These are phyloP conservation scores for Ricinus communis DNA, from an alignment of 345 rosid genomes.

Conservation along the genomic window DNA sequence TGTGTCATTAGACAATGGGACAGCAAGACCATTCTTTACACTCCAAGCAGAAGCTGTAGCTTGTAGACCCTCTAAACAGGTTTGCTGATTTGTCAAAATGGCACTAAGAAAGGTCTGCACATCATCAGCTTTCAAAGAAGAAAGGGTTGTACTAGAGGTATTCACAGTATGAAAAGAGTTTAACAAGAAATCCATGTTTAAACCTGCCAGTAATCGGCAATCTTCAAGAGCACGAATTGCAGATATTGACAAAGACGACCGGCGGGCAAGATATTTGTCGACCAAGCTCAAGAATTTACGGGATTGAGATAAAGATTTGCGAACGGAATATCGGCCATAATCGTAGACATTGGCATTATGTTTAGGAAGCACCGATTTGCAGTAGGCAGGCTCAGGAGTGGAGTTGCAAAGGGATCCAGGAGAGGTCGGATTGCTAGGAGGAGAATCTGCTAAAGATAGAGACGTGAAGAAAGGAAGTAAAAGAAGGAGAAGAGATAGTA, in stretches of 20 bases:
- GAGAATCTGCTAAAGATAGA: slow-evolving; percentile 25
- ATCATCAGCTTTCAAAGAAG: slow-evolving; percentile 54
- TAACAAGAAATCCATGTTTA: slow-evolving; percentile 57
- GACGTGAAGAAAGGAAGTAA: slow-evolving; percentile 29
- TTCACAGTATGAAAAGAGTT: slow-evolving; percentile 48
- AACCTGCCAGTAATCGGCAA: slow-evolving; percentile 51
- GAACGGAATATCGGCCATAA: slow-evolving; percentile 55
- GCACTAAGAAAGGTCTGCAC: slow-evolving; percentile 74
- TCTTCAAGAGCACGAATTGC: slow-evolving; percentile 73
- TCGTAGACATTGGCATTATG: slow-evolving; percentile 46
- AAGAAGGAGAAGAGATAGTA: slow-evolving; percentile 6
- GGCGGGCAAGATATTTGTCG: slow-evolving; percentile 49
- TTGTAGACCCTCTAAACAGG: slow-evolving; percentile 67
- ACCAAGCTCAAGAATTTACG: slow-evolving; percentile 48
- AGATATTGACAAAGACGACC: slow-evolving; percentile 37
- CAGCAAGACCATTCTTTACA: slow-evolving; percentile 46
- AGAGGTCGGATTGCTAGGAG: slow-evolving; percentile 29
- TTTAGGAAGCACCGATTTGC: slow-evolving; percentile 60
- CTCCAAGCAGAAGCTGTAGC: slow-evolving; percentile 53
- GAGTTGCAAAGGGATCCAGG: slow-evolving; percentile 45
- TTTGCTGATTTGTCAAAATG: slow-evolving; percentile 69
- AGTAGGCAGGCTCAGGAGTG: slow-evolving; percentile 64
- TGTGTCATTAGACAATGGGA: slow-evolving; percentile 60
- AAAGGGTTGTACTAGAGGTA: slow-evolving; percentile 33
- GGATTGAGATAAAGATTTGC: slow-evolving; percentile 62